Evolutionary conservation across 2,329 filamentous ascomycete genomes (phyloP), one percentile per base, ranked within the genome.

Genomic region (Phaeophleospora eucalypticola): DNA sequence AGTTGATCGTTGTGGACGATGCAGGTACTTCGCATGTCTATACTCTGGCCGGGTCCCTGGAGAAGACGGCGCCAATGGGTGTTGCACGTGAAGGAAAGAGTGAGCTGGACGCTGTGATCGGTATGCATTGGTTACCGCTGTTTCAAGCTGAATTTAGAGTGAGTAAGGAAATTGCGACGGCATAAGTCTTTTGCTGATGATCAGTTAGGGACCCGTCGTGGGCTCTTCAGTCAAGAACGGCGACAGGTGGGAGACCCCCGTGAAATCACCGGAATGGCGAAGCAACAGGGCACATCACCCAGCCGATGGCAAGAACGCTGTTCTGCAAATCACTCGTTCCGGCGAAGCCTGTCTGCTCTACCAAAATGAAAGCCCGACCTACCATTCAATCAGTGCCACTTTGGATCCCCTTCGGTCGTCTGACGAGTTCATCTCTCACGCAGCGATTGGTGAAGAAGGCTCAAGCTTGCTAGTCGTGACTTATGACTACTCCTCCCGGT

Each of bases 1-100:
- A 97, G 58, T 75, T 98, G 45, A 90, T 89, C 2, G 79, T 93
- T 15, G 77, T 93, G 49, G 91, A 97, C 67, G 78, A 83, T 20
- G 80, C 82, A 18, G 93, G 91, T 4, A 80, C 87, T 47, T 79
- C 95, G 17, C 79, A 82, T 49, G 82, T 96, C 43, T 78, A 90
- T 56, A 82, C 78, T 38, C 83, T 89, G 56, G 78, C 79, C 14
- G 79, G 84, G 51, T 81, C 82, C 6, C 69, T 96, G 37, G 95
- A 95, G 62, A 80, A 82, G 43, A 80, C 90, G 46, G 78, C 76
- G 24, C 65, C 80, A 6, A 45, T 51, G 4, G 35, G 78, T 75
- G 45, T 84, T 82, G 68, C 77, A 83, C 18, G 67, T 74, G n/a
- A 89, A 91, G 61, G 69, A 79, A 47, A 52, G 36, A 57, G 40